These are phyloP conservation scores for Cymbidium sinense DNA, from an alignment of 106 monocot genomes.

Conservation along the genomic window DNA sequence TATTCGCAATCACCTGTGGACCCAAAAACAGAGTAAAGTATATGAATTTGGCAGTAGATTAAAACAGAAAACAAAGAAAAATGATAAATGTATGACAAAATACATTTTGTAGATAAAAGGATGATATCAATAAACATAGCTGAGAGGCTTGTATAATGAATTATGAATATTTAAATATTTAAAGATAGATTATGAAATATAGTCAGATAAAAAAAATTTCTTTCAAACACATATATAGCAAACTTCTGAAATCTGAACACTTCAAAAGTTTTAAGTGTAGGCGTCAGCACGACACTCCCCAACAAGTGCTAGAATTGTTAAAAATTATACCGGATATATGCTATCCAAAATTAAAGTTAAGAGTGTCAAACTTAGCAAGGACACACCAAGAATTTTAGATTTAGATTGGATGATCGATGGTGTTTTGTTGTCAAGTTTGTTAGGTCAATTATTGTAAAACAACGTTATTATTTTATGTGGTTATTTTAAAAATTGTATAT, in stretches of 20 bases:
- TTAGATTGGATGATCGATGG: not conserved
- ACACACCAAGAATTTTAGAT: not conserved
- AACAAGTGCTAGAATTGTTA: not conserved
- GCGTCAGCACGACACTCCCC: not conserved
- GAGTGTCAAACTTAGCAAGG: not conserved
- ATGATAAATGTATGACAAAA: not conserved
- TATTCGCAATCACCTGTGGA: slow-evolving; percentile 86
- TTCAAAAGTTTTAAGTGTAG: not conserved
- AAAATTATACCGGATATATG: not conserved
- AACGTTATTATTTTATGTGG: not conserved
- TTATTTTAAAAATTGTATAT: not conserved
- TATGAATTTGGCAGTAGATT: not conserved
- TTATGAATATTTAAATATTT: not conserved
- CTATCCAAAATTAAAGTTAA: not conserved
- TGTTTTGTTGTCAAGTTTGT: not conserved
- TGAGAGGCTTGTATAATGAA: not conserved
- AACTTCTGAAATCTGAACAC: not conserved
- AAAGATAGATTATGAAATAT: not conserved
- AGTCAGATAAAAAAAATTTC: not conserved
- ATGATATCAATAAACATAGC: not conserved
- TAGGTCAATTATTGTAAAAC: not conserved
- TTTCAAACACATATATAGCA: not conserved
- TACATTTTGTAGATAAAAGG: not conserved
- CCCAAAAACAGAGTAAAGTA: not conserved
- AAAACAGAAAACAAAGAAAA: not conserved